Conservation (phyloP, 352 stramenopile genomes). For the Vaucheria bursata region DNA sequence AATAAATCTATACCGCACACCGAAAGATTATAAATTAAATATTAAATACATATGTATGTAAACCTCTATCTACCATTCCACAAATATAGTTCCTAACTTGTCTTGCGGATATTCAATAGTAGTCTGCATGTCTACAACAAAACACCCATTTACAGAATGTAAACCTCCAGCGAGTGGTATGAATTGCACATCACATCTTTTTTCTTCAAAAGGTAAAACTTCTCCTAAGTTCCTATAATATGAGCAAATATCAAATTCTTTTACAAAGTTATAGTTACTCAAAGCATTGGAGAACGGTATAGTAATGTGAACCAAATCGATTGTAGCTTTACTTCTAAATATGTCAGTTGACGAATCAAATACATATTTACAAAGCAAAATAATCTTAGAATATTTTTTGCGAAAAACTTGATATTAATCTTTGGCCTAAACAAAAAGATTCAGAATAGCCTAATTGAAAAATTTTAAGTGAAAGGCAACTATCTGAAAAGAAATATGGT, state of each 20-base stretch:
- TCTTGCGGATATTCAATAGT: slow-evolving; percentile 38
- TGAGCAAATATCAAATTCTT: not conserved
- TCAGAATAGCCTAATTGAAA: no score
- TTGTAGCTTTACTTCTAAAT: no score
- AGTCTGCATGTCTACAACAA: slow-evolving; percentile 45
- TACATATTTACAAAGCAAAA: no score
- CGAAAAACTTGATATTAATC: no score
- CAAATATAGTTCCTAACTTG: slow-evolving; percentile 39
- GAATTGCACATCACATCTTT: slow-evolving; percentile 19
- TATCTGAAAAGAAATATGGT: no score
- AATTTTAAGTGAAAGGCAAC: no score
- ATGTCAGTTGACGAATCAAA: no score
- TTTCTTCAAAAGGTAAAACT: slow-evolving; percentile 10
- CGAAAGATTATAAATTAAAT: no score
- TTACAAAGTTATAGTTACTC: not conserved
- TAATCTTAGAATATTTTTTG: no score
- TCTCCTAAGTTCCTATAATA: slow-evolving; percentile 20
- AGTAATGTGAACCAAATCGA: not conserved
- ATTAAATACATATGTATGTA: no score
- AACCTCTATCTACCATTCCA: slow-evolving; percentile 29
- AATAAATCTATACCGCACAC: no score
- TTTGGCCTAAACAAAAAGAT: no score
- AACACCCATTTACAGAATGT: slow-evolving; percentile 37
- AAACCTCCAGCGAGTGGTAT: slow-evolving; percentile 41
- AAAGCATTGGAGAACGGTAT: not conserved